Base-by-base conservation (phyloP, 2,329 filamentous ascomycete species). In the Alternaria arbusti region DNA sequence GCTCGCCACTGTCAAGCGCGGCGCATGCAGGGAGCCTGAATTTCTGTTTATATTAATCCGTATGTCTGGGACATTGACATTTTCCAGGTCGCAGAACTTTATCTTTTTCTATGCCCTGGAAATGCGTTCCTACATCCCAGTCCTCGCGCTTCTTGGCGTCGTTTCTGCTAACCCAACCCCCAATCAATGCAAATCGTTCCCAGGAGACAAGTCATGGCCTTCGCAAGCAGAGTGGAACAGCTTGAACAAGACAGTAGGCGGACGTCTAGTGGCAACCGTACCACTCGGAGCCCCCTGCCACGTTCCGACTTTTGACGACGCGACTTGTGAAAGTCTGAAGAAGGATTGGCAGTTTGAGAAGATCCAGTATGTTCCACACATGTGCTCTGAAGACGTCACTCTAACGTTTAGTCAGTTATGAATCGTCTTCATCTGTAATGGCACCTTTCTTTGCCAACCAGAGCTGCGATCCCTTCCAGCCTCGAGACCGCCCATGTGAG, bases 371-470 rank as follows among this genome's bases (percentile, higher is more conserved):
- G 64, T 63, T 45, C 25, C 17, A 2, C 4, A 9, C 13, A 11
- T 3, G 10, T 23, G n/a, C 12, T 22, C 40, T 13, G 15, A 43
- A 30, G 26, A n/a, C 23, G 11, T 28, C 23, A 11, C 15, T 40
- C 60, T 65, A 40, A 68, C 54, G 12, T 3, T 1, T 0, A 20
- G 3, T 23, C 22, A 69, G 65, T 49, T 69, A 65, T 46, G 67
- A 67, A 12, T 70, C 70, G 11, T 70, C 71, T 8, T 73, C 71
- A 11, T 74, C 72, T 8, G 64, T 71, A 10, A 73, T 73, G 72
- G 67, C 68, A 20, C 63, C 69, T 3, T 66, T 70, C 57, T 74
- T 74, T 20, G 65, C 70, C 8, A 73, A 74, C 52, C 66, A 69
- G 32, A 72, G 67, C 43, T 74, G 72, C 22, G 67, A 73, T 46